Base-by-base conservation (phyloP, 1,284 basidiomycete genomes). In the Lentinus polychrous region DNA sequence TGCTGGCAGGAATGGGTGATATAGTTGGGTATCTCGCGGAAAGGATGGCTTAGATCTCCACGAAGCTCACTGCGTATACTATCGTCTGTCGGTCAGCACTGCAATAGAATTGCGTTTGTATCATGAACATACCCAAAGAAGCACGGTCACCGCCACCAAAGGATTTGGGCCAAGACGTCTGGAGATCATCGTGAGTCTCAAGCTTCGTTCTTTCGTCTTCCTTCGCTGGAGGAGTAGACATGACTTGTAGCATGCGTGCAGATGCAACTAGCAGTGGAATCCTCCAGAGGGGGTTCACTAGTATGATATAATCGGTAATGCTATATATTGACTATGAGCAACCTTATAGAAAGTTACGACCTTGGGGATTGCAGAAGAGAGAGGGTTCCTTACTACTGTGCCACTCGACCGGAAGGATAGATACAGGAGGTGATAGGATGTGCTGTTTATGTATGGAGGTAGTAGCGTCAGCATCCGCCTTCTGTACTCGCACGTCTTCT, bases 121-220 rank as follows among this genome's bases (percentile, higher is more conserved):
- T n/a, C n/a, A n/a, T n/a, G n/a, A n/a, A 40, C 18, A 18, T 40
- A 40, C 39, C 39, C 39, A 40, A n/a, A n/a, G 20, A 20, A 40
- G 12, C 17, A 40, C n/a, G 39, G 39, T 12, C 10, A 6, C 39
- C 39, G 22, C 39, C 39, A 40, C 39, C 39, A 40, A 6, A 40
- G 22, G 20, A 40, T 40, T 6, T 18, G 17, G 20, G 17, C 20
- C 14, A 40, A 6, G 18, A 23, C 22, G 20, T 40, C 39, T 40
- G 39, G 39, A 7, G 20, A 6, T 40, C 12, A 20, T 14, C 20
- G 10, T 40, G 39, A 20, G 22, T 23, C 22, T 40, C n/a, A n/a
- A n/a, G n/a, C 39, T 40, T 17, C 20, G 6, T 15, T 14, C 22
- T 18, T 6, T 4, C 39, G 7, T 20, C 39, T 22, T 17, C n/a